Evolutionary conservation across 2,329 filamentous ascomycete genomes (phyloP), one percentile per base, ranked within the genome.

Genomic region (Pyrenochaeta sp.): DNA sequence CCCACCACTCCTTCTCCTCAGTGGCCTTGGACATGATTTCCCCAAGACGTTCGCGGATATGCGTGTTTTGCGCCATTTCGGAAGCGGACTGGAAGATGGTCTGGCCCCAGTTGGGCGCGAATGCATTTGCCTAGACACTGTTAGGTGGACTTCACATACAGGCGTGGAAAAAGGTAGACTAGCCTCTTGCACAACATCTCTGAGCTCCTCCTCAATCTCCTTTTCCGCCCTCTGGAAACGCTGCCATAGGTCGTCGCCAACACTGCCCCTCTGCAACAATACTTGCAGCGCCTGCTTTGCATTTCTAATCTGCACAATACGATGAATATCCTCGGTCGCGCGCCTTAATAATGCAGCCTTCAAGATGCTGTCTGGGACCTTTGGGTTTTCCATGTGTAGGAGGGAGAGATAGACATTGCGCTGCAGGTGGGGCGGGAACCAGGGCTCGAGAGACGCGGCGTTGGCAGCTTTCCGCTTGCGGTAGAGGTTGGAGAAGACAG

Each of bases 41-140:
- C 41, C 88, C 85, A 17, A 97, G 83, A 44, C 88, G 85, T 61
- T 88, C 83, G 63, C 92, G 90, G 69, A 97, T 84, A 41, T 87
- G 79, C 36, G 86, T 85, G 79, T 97, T 97, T 71, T 92, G 89
- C 54, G 90, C 87, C 78, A 99, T 97, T 78, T 99, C 95, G 77
- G 96, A 96, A 49, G 95, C 95, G 40, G 91, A 93, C 77, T 99
- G 95, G 85, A 99, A 99, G 75, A 99, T 98, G 51, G 86, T 87
- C 73, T 95, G 89, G 57, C 95, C 95, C 95, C 95, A 99, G 75
- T 89, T 89, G 43, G 91, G 89, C 1, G 87, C 84, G 60, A 97
- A 90, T 17, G 90, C 92, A 74, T 98, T 98, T 68, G 96, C 95
- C 92, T 97, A 63, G 32, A 49, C 17, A 51, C 51, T 56, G 51